Percentiles rank a stretch among this genome's conserved stretches.
phyloP scores from a whole-genome alignment of 768 basidiomycete species.

The Pholiota molesta region DNA sequence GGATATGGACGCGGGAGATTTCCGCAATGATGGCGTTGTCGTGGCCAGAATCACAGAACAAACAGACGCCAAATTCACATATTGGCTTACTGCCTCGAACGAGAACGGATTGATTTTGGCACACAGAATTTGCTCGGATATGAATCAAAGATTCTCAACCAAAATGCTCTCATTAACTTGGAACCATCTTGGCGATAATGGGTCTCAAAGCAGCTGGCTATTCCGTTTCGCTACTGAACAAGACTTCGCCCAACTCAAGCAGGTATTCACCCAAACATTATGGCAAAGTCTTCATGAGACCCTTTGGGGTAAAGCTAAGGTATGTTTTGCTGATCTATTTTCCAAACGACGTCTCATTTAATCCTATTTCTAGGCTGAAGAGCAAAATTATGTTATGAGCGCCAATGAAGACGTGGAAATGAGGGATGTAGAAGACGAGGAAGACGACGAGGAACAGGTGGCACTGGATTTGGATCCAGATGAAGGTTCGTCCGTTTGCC shows the following conservation, averaged over 20 bases:
- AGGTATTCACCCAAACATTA: conserved; percentile 64
- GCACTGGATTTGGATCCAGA: conserved; percentile 65
- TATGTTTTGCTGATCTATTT: conserved; percentile 25
- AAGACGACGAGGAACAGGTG: conserved; percentile 81
- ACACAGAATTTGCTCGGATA: conserved; percentile 65
- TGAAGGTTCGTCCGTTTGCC: conserved; percentile 46
- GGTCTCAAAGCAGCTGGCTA: conserved; percentile 77
- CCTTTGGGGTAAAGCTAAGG: conserved; percentile 84
- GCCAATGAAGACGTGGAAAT: conserved; percentile 89
- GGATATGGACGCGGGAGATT: conserved; percentile 52
- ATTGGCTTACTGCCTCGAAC: conserved; percentile 59
- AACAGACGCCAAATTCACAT: conserved; percentile 49
- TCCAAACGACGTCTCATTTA: not conserved
- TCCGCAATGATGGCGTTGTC: conserved; percentile 56
- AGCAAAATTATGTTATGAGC: conserved; percentile 81
- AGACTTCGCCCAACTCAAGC: conserved; percentile 61
- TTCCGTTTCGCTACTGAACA: conserved; percentile 65
- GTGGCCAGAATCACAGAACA: conserved; percentile 55
- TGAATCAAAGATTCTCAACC: conserved; percentile 72
- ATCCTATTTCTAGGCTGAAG: conserved; percentile 60
- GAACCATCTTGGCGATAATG: conserved; percentile 68
- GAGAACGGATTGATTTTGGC: conserved; percentile 54
- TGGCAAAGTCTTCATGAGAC: conserved; percentile 83
- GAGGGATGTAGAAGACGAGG: conserved; percentile 74
- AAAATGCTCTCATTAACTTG: conserved; percentile 81